Evolutionary conservation across 148 eudicot species (phyloP), one percentile per base, ranked within the genome.

Genomic region (Silene uniflora): DNA sequence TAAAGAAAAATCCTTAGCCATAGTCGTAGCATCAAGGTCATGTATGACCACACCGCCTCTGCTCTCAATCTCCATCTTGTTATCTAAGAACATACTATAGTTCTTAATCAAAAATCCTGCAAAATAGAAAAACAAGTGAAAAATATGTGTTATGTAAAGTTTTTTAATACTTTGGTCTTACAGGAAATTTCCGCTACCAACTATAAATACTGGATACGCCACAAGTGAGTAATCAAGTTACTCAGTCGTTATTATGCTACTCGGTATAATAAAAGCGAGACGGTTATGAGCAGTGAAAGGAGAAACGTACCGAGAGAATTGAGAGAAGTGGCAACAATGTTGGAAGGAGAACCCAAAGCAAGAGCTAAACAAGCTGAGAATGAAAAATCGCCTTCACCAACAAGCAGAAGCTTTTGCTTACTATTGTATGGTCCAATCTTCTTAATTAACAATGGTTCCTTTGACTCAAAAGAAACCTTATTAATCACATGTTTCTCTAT

Each of bases 351-450:
- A 9, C 76, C 81, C 21, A 78, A 78, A 5, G 76, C 76, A 3
- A 66, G 17, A 13, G 81, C 76, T 61, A 78, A 63, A 29, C 42
- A 54, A 49, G 76, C 49, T 0, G 81, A 54, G 46, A 78, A 73
- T 0, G 81, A 78, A 71, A 77, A 77, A 62, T 78, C 76, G 11
- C 80, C 80, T 52, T 77, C 79, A 9, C 79, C 79, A 14, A 77
- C 75, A 3, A 77, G 49, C 14, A 77, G 12, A 6, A 77, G n/a
- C 22, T 27, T 46, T 1, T 69, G 79, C 7, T 12, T n/a, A 16
- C 75, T 72, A 7, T 46, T 56, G 25, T 72, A 72, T 13, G 64
- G 44, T 56, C 73, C 72, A 16, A 62, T 60, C 56, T 54, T 72
- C 42, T 65, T 58, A 24, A 70, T 25, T 16, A 44, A 27, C 29